Conservation (phyloP, 371 early-diverging fungal species). For the Mucor racemosus region DNA sequence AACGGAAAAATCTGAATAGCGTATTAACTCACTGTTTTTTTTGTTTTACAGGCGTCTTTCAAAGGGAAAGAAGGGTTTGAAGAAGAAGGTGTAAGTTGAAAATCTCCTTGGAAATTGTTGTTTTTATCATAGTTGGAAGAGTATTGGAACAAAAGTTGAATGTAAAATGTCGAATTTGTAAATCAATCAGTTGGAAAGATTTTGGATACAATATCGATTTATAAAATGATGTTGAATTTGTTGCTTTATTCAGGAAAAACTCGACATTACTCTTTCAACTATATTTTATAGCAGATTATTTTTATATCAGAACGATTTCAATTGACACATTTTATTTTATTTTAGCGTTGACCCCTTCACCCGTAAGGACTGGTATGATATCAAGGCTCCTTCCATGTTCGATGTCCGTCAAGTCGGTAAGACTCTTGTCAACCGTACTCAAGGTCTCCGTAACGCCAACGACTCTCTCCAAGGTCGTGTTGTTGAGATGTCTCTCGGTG, state of each 20-base stretch:
- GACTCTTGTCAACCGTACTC: constrained; percentile 98
- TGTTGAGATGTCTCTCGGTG: constrained; percentile 96
- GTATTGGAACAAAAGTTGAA: not conserved
- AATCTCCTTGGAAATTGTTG: not conserved
- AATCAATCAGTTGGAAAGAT: not conserved
- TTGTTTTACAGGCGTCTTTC: constrained; percentile 67
- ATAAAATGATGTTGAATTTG: not conserved
- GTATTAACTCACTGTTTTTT: constrained; percentile 10
- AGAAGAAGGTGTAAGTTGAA: constrained; percentile 93
- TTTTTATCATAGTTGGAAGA: not conserved
- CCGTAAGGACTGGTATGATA: constrained; percentile 99
- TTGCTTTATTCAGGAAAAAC: not conserved
- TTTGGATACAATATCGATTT: not conserved
- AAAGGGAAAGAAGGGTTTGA: constrained; percentile 96
- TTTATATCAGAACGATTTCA: not conserved
- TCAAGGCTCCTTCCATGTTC: constrained; percentile 98
- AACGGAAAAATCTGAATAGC: not conserved
- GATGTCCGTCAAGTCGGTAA: constrained; percentile 92
- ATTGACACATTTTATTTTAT: not conserved
- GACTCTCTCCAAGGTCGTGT: constrained; percentile 96
- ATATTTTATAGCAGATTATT: not conserved
- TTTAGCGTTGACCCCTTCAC: constrained; percentile 91
- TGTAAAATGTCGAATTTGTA: not conserved
- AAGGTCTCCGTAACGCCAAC: constrained; percentile 94
- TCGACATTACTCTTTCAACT: not conserved